phyloP scores from a whole-genome alignment of 176 grass and related monocot genomes.

The Eremochloa ophiuroides region DNA sequence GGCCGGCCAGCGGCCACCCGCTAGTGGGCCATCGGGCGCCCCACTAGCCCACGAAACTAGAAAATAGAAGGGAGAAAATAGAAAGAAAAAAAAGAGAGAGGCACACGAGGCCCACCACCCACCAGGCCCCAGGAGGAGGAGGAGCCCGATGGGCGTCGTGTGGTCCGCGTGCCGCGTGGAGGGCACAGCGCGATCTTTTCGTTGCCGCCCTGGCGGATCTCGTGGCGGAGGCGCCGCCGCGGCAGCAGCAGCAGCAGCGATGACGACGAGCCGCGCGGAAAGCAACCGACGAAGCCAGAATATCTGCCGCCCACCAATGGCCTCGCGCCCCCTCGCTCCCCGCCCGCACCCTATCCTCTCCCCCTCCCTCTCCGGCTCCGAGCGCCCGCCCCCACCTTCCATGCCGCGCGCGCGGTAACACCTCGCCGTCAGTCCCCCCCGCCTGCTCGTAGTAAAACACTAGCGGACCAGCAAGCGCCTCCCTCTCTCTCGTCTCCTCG shows the following conservation, averaged over 20 bases:
- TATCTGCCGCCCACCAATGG: constrained; percentile 87
- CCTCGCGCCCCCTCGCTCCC: constrained; percentile 34
- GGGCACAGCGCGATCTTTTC: not conserved
- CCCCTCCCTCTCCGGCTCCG: not conserved
- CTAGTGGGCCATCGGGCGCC: too few relatives aligned
- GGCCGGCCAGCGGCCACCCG: too few relatives aligned
- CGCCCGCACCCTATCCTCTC: constrained; percentile 50
- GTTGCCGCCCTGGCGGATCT: not conserved
- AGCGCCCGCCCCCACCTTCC: not conserved
- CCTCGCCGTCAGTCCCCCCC: not conserved
- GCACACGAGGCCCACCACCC: not conserved
- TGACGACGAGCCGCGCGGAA: not conserved
- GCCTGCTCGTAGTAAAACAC: not conserved
- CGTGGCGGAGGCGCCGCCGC: constrained; percentile 37
- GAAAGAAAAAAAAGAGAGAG: too few relatives aligned
- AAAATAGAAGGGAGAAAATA: too few relatives aligned
- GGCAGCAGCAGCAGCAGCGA: not conserved
- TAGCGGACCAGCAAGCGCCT: constrained; percentile 1
- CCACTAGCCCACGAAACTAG: not conserved
- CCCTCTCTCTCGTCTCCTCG: not conserved
- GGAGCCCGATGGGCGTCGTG: not conserved
- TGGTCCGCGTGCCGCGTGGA: constrained; percentile 9
- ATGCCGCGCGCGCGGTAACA: constrained; percentile 6
- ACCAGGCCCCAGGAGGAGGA: too few relatives aligned
- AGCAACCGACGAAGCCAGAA: constrained; percentile 21